phyloP scores from a whole-genome alignment of 2,329 filamentous ascomycete genomes.

The Clonostachys rhizophaga region DNA sequence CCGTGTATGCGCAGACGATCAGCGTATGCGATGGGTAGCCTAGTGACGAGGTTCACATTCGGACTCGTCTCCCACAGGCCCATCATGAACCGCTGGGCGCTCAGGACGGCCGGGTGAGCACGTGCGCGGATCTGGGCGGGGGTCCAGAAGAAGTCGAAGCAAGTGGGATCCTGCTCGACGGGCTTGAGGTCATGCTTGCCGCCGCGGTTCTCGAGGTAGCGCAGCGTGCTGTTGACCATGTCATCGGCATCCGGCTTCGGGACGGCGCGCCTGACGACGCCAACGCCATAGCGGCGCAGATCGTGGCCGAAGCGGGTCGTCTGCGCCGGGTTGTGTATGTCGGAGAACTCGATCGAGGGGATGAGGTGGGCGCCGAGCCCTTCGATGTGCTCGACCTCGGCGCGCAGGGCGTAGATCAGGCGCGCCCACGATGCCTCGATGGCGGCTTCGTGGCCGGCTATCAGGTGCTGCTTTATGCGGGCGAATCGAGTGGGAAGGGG shows the following conservation, averaged over 20 bases:
- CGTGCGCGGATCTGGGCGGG: conserved; percentile 65
- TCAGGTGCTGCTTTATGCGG: conserved; percentile 48
- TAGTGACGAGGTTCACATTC: conserved; percentile 52
- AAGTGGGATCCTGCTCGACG: conserved; percentile 49
- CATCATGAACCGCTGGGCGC: conserved; percentile 63
- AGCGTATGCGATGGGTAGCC: conserved; percentile 62
- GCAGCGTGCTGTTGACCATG: conserved; percentile 54
- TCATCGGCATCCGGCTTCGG: conserved; percentile 48
- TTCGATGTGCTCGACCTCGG: conserved; percentile 47
- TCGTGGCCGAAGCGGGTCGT: conserved; percentile 50
- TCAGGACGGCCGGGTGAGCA: conserved; percentile 58
- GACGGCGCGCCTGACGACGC: conserved; percentile 61
- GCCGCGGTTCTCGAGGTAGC: conserved; percentile 35
- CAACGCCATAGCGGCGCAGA: conserved; percentile 58
- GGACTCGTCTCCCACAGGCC: conserved; percentile 55
- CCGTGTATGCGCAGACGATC: conserved; percentile 65
- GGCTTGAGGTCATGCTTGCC: conserved; percentile 16
- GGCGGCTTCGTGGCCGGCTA: conserved; percentile 47
- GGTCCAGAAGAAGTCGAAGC: conserved; percentile 72
- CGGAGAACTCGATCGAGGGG: conserved; percentile 48
- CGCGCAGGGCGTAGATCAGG: conserved; percentile 43
- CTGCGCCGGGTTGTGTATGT: conserved; percentile 40
- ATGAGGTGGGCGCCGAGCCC: conserved; percentile 45
- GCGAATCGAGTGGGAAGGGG: conserved; percentile 55
- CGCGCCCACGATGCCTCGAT: conserved; percentile 51